phyloP scores from a whole-genome alignment of 192 early-diverging fungal genomes.

The Physocladia obscura region DNA sequence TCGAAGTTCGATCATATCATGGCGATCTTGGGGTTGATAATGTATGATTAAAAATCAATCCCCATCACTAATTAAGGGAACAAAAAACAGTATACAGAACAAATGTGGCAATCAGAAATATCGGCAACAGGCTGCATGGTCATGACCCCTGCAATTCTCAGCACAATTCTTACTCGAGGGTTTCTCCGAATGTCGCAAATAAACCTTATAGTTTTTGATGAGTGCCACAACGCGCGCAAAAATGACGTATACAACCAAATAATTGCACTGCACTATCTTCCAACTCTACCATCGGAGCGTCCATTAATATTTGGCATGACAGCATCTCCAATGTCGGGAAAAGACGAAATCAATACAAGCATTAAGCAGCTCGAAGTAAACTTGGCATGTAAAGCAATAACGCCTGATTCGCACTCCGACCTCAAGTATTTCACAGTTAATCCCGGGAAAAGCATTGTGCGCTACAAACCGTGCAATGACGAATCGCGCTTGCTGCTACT shows the following conservation, averaged over 20 bases:
- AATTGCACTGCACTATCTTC: conserved; percentile 79
- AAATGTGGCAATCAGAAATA: conserved; percentile 61
- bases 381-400: conserved; percentile 37
- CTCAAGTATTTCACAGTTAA: conserved; percentile 23
- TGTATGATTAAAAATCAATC: not conserved
- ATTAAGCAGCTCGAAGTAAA: conserved; percentile 42
- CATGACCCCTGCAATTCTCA: conserved; percentile 83
- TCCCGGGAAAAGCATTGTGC: conserved; percentile 34
- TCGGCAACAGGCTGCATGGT: conserved; percentile 71
- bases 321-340: conserved; percentile 73
- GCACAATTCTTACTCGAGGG: conserved; percentile 73
- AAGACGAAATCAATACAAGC: conserved; percentile 26
- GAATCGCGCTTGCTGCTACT: not conserved
- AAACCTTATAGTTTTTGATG: conserved; percentile 86
- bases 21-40: conserved; percentile 68
- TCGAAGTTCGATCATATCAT: conserved; percentile 61
- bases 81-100: conserved; percentile 57
- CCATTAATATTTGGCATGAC: conserved; percentile 93
- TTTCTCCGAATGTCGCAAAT: conserved; percentile 53
- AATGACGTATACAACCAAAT: conserved; percentile 75
- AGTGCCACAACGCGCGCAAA: conserved; percentile 85
- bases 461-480: conserved; percentile 8
- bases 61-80: no score
- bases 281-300: conserved; percentile 39
- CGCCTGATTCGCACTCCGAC: conserved; percentile 17